phyloP scores from a whole-genome alignment of 1,284 basidiomycete genomes.

The Polyporus tsugae region DNA sequence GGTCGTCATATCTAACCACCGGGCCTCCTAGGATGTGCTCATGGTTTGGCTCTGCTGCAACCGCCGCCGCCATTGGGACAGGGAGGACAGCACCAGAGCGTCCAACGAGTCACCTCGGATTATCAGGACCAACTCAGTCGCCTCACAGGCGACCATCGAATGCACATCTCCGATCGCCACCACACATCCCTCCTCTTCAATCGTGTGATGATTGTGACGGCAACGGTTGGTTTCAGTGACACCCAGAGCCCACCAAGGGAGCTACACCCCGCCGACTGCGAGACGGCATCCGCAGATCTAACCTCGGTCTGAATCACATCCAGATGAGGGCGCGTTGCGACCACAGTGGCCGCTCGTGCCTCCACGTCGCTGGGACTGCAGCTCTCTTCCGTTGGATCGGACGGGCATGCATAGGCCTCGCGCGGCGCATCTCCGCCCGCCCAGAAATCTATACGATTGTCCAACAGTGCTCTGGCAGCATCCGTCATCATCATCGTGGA shows the following conservation, averaged over 20 bases:
- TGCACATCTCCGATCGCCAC: constrained; percentile 27
- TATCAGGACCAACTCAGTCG: constrained; percentile 15
- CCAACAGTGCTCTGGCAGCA: background rate
- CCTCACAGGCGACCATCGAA: constrained; percentile 25
- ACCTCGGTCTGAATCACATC: background rate
- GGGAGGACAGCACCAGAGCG: constrained; percentile 11
- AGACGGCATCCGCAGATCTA: background rate
- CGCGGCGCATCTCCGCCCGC: background rate
- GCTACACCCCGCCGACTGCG: background rate
- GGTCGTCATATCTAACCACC: background rate
- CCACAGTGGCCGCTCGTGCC: background rate
- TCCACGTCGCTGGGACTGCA: background rate
- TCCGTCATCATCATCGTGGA: background rate
- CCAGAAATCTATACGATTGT: background rate
- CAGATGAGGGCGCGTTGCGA: background rate
- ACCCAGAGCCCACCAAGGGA: background rate
- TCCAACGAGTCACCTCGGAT: constrained; percentile 13
- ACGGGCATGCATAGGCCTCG: background rate
- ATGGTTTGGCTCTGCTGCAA: constrained; percentile 46
- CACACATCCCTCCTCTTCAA: constrained; percentile 15
- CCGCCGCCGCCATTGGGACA: constrained; percentile 20
- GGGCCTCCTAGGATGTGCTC: constrained; percentile 45
- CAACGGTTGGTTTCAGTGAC: background rate
- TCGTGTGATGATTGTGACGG: constrained; percentile 21
- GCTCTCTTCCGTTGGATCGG: background rate